These are phyloP conservation scores for Colletotrichum lupini DNA, from an alignment of 2,329 filamentous ascomycete genomes.

Conservation along the genomic window DNA sequence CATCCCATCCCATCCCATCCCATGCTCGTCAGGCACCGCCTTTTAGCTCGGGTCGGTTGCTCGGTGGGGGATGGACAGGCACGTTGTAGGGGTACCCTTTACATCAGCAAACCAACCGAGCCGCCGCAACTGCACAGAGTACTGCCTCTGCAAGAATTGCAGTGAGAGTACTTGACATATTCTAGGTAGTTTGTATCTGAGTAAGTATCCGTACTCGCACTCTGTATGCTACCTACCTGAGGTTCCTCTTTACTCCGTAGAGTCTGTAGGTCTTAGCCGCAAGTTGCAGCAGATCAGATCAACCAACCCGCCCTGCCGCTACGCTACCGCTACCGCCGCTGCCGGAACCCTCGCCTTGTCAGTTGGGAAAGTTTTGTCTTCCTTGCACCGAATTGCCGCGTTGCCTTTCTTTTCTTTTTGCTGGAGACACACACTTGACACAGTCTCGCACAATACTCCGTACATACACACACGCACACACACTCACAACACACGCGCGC, in stretches of 20 bases:
- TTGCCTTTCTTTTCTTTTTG: neutral
- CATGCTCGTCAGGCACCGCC: neutral
- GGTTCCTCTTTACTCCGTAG: too few relatives aligned
- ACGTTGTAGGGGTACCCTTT: neutral
- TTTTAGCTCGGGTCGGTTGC: neutral
- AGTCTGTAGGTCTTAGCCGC: neutral
- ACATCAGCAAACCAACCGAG: neutral
- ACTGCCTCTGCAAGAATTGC: neutral
- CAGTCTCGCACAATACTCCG: neutral
- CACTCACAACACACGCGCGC: too few relatives aligned
- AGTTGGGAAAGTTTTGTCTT: neutral
- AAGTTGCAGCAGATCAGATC: conserved; percentile 26
- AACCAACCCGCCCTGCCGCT: conserved; percentile 22
- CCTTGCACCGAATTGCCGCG: conserved; percentile 3
- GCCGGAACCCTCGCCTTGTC: conserved; percentile 10
- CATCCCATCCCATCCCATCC: conserved; percentile 5
- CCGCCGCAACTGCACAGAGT: neutral
- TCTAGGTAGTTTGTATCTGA: neutral
- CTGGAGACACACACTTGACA: neutral
- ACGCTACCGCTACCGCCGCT: conserved; percentile 5
- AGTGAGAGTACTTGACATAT: neutral
- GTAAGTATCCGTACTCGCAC: neutral
- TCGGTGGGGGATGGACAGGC: neutral
- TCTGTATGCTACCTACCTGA: neutral
- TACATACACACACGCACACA: too few relatives aligned